Conservation (phyloP, 73 alveolate genomes). For the Uronychia setigera region DNA sequence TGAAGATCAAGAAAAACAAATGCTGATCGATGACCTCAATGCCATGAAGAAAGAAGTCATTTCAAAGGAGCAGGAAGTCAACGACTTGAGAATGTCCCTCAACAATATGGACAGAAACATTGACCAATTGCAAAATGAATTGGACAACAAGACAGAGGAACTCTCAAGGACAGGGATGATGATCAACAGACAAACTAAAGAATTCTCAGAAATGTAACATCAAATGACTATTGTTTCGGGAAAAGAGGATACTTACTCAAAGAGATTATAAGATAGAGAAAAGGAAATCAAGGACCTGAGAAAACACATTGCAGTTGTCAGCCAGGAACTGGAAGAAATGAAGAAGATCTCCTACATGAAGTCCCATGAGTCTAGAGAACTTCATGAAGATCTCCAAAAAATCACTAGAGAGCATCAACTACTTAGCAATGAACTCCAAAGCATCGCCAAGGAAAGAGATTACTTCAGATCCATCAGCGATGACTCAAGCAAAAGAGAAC, state of each 20-base stretch:
- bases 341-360: conserved; percentile 22
- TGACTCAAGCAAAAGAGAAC: conserved; percentile 34
- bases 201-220: conserved; percentile 33
- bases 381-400: conserved; percentile 36
- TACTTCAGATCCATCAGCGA: conserved; percentile 30
- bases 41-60: conserved; percentile 8
- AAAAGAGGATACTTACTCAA: conserved; percentile 38
- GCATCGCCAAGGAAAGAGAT: conserved; percentile 38
- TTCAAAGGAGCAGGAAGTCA: conserved; percentile 23
- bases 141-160: conserved; percentile 67
- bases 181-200: conserved; percentile 31
- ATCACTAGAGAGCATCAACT: conserved; percentile 42
- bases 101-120: conserved; percentile 38
- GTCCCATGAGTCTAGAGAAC: conserved; percentile 41
- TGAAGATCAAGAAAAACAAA: conserved; percentile 48
- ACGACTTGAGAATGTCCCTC: conserved; percentile 34
- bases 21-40: conserved; percentile 43
- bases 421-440: conserved; percentile 46
- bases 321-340: conserved; percentile 35
- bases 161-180: not conserved
- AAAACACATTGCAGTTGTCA: conserved; percentile 12
- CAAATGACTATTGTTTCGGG: conserved; percentile 28
- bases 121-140: conserved; percentile 54
- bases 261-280: conserved; percentile 60
- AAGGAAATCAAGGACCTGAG: conserved; percentile 48